These are phyloP conservation scores for Paraconiothyrium brasiliense DNA, from an alignment of 2,329 filamentous ascomycete species.

Conservation along the genomic window DNA sequence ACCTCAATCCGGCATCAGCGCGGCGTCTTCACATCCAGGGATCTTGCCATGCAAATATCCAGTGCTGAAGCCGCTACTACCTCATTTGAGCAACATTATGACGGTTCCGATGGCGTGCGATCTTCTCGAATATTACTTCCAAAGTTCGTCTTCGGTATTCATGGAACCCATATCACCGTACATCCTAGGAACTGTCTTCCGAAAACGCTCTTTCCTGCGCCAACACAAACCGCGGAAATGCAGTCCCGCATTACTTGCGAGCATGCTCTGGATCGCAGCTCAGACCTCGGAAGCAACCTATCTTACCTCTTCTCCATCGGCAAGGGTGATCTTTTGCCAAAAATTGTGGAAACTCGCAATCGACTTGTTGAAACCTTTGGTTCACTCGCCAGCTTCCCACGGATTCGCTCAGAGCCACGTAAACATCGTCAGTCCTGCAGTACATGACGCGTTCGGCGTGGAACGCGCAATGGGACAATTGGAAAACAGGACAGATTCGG, in stretches of 20 bases:
- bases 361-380: conserved; percentile 84
- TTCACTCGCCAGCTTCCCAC: conserved; percentile 74
- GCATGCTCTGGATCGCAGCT: conserved; percentile 94
- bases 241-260: conserved; percentile 85
- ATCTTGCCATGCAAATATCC: conserved; percentile 70
- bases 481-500: conserved; percentile 58
- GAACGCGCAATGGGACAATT: conserved; percentile 66
- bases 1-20: conserved; percentile 46
- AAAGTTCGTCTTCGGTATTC: conserved; percentile 85
- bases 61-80: conserved; percentile 82
- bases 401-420: conserved; percentile 61
- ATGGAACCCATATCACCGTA: conserved; percentile 91
- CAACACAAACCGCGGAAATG: conserved; percentile 82
- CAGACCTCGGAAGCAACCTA: conserved; percentile 91
- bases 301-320: conserved; percentile 81
- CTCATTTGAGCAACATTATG: conserved; percentile 81
- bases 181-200: conserved; percentile 86
- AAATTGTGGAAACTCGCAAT: conserved; percentile 87
- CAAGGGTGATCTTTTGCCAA: conserved; percentile 84
- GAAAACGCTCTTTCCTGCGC: conserved; percentile 87
- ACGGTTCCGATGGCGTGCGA: conserved; percentile 85
- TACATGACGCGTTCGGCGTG: conserved; percentile 80
- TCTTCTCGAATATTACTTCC: conserved; percentile 88
- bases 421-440: conserved; percentile 75
- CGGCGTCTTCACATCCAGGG: conserved; percentile 45